Evolutionary conservation across 345 rosid species (phyloP).

Genomic region (Populus euphratica): DNA sequence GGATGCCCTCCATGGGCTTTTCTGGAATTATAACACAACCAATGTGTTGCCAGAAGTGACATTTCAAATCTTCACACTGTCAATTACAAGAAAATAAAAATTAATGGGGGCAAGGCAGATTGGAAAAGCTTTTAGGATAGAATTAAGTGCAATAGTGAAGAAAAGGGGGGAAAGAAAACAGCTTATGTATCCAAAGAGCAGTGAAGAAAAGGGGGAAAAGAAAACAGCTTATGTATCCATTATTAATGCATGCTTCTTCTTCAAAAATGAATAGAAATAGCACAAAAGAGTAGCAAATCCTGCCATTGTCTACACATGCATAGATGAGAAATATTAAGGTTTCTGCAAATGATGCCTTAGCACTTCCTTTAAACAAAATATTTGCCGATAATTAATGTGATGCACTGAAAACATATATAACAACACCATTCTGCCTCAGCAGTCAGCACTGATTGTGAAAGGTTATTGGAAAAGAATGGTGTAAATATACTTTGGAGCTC

Average conservation of each 20-base stretch:
- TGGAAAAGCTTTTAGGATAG: not conserved
- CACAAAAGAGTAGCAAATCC: not conserved
- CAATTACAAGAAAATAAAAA: constrained; percentile 9
- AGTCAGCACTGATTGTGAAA: not conserved
- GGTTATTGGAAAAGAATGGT: not conserved
- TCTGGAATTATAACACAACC: constrained; percentile 76
- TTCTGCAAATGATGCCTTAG: not conserved
- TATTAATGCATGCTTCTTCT: not conserved
- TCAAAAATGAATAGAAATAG: not conserved
- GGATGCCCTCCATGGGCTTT: constrained; percentile 63
- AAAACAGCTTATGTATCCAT: not conserved
- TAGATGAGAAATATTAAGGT: not conserved
- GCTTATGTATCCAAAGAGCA: not conserved
- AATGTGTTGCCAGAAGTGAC: constrained; percentile 80
- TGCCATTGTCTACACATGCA: not conserved
- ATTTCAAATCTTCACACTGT: constrained; percentile 82
- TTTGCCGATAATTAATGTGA: not conserved
- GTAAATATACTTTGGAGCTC: not conserved
- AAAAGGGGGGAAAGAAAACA: not conserved
- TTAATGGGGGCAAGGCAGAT: constrained; percentile 9
- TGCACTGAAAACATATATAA: not conserved
- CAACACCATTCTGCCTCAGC: not conserved
- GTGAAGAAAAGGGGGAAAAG: not conserved
- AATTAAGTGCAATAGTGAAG: not conserved
- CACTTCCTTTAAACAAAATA: not conserved